These are phyloP conservation scores for Colletotrichum sansevieriae DNA, from an alignment of 2,329 filamentous ascomycete species.

Conservation along the genomic window DNA sequence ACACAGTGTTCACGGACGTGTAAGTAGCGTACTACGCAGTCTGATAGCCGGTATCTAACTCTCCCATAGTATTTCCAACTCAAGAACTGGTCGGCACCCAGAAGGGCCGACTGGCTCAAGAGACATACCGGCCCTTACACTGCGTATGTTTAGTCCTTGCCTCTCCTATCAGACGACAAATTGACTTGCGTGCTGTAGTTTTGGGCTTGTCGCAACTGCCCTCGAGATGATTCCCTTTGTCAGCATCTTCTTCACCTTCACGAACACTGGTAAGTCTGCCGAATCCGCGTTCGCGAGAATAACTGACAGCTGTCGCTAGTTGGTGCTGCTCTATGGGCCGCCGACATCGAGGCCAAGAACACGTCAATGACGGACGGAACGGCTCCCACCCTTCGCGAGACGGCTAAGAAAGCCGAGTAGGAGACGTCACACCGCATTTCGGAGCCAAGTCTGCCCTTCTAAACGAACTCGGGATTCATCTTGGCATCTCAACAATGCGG, in stretches of 20 bases:
- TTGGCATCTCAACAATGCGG: conserved; percentile 1
- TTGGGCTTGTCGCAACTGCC: conserved; percentile 79
- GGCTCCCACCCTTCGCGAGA: conserved; percentile 63
- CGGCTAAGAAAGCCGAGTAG: conserved; percentile 63
- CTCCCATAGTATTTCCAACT: conserved; percentile 84
- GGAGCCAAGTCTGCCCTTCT: not conserved
- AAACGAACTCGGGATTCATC: not conserved
- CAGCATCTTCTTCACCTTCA: conserved; percentile 89
- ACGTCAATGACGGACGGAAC: conserved; percentile 63
- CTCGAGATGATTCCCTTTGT: conserved; percentile 88
- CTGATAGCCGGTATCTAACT: conserved; percentile 14
- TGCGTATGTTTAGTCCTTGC: conserved; percentile 63
- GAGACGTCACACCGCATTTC: conserved; percentile 19
- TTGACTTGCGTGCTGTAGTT: conserved; percentile 62
- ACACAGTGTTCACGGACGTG: conserved; percentile 64
- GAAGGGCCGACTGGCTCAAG: conserved; percentile 77
- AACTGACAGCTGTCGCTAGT: conserved; percentile 62
- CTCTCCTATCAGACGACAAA: conserved; percentile 23
- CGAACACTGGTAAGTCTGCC: conserved; percentile 75
- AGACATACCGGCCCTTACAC: conserved; percentile 82
- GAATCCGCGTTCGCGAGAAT: not conserved
- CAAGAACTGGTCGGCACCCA: conserved; percentile 80
- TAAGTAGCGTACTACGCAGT: conserved; percentile 51
- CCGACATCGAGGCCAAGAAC: conserved; percentile 78
- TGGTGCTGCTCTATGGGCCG: conserved; percentile 94